phyloP scores from a whole-genome alignment of 2,329 filamentous ascomycete genomes.

The Botryotinia globosa region DNA sequence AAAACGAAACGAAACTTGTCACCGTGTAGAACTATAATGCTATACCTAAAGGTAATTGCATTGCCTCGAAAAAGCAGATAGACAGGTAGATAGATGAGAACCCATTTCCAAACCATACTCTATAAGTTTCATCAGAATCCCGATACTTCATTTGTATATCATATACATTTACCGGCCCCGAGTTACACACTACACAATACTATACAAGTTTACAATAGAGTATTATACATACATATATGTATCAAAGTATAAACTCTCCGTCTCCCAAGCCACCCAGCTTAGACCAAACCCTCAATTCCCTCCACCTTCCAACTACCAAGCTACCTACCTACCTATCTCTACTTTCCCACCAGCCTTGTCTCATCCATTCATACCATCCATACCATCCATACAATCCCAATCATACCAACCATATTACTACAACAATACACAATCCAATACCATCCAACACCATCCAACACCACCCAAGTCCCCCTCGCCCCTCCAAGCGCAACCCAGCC shows the following conservation, averaged over 20 bases:
- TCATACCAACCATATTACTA: neutral
- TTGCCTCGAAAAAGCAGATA: too few species aligned
- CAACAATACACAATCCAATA: too few species aligned
- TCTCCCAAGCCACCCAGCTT: neutral
- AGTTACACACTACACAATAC: neutral
- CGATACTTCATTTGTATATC: neutral
- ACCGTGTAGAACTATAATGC: neutral
- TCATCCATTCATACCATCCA: too few species aligned
- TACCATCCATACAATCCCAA: too few species aligned
- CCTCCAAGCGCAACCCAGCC: neutral
- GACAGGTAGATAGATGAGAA: too few species aligned
- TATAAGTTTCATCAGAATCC: neutral
- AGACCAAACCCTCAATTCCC: neutral
- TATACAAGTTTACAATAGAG: neutral
- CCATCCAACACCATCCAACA: neutral
- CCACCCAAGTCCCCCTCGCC: neutral
- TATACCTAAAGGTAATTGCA: neutral
- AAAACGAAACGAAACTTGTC: neutral
- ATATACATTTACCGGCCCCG: neutral
- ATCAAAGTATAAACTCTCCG: neutral
- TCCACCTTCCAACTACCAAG: neutral
- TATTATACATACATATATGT: neutral
- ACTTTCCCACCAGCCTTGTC: neutral
- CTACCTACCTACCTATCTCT: neutral
- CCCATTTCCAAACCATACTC: too few species aligned